Percentiles rank a stretch among this genome's conserved stretches.
Evolutionary conservation across 306 rosid species (phyloP).

Genomic region (Rosa lucieae): DNA sequence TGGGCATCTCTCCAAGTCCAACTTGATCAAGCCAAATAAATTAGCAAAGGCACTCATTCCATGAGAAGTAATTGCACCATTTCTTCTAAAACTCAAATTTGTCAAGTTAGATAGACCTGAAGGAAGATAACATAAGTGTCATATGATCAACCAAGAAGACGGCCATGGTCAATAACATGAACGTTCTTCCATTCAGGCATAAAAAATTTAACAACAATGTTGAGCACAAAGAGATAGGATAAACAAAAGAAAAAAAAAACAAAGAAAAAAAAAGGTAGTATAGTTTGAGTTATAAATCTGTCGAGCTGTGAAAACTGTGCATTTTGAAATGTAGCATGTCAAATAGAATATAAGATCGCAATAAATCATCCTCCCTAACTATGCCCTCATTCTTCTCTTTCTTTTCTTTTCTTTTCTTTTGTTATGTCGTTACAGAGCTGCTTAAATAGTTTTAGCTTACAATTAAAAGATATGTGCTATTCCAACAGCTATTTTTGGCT

Average conservation of each 20-base stretch:
- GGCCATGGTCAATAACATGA: slow-evolving; percentile 1
- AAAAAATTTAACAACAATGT: background rate
- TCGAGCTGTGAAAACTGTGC: background rate
- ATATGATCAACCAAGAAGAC: slow-evolving; percentile 7
- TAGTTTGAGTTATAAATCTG: background rate
- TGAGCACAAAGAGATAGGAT: background rate
- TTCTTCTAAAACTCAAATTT: slow-evolving; percentile 83
- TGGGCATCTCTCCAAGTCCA: slow-evolving; percentile 96
- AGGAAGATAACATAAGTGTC: slow-evolving; percentile 30
- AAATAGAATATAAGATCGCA: background rate
- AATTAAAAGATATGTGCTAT: background rate
- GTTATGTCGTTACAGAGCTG: background rate
- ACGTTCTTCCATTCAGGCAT: background rate
- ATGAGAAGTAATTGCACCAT: slow-evolving; percentile 71
- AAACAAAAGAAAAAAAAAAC: background rate
- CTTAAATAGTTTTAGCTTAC: background rate
- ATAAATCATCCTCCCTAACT: background rate
- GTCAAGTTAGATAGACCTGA: slow-evolving; percentile 82
- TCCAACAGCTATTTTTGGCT: background rate
- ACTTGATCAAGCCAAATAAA: slow-evolving; percentile 68
- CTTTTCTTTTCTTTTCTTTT: background rate
- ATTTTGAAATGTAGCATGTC: background rate
- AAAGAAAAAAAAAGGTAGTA: background rate
- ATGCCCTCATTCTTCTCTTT: background rate
- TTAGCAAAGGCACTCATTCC: slow-evolving; percentile 73